Evolutionary conservation across 2,329 filamentous ascomycete species (phyloP).

Genomic region (Fusarium kyushuense): DNA sequence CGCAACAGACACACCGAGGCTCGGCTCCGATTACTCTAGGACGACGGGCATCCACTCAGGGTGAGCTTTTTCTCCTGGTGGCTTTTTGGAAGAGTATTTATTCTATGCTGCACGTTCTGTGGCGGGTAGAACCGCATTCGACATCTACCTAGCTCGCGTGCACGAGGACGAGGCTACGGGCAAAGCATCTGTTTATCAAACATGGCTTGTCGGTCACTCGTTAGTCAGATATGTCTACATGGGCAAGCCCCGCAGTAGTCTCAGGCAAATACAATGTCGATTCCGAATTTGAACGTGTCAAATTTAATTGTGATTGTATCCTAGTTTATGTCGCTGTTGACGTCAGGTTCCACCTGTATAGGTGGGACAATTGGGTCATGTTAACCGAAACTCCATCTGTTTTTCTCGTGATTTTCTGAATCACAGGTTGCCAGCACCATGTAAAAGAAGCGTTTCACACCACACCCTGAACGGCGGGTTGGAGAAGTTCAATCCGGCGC

Average conservation of each 20-base stretch:
- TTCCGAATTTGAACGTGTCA: constrained; percentile 35
- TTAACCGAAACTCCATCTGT: not conserved
- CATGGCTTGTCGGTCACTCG: constrained; percentile 53
- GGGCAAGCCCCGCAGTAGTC: constrained; percentile 54
- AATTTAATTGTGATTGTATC: constrained; percentile 4
- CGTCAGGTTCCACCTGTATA: constrained; percentile 14
- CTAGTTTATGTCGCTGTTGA: constrained; percentile 9
- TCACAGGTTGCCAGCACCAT: not conserved
- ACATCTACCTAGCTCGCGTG: constrained; percentile 39
- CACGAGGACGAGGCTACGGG: constrained; percentile 49
- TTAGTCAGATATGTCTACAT: constrained; percentile 47
- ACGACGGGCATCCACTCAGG: constrained; percentile 50
- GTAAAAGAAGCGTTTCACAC: not conserved
- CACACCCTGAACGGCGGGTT: constrained; percentile 25
- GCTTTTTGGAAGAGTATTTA: constrained; percentile 48
- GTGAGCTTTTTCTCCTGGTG: constrained; percentile 46
- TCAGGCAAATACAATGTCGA: constrained; percentile 49
- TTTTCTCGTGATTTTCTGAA: not conserved
- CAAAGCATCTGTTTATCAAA: constrained; percentile 45
- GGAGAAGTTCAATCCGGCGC: constrained; percentile 11
- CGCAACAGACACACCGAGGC: constrained; percentile 48
- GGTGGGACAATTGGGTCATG: not conserved
- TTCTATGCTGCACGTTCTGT: constrained; percentile 41
- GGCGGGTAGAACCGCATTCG: constrained; percentile 21
- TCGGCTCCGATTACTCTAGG: constrained; percentile 51